Evolutionary conservation across 2,329 filamentous ascomycete genomes (phyloP).

Genomic region (Colletotrichum sp.): DNA sequence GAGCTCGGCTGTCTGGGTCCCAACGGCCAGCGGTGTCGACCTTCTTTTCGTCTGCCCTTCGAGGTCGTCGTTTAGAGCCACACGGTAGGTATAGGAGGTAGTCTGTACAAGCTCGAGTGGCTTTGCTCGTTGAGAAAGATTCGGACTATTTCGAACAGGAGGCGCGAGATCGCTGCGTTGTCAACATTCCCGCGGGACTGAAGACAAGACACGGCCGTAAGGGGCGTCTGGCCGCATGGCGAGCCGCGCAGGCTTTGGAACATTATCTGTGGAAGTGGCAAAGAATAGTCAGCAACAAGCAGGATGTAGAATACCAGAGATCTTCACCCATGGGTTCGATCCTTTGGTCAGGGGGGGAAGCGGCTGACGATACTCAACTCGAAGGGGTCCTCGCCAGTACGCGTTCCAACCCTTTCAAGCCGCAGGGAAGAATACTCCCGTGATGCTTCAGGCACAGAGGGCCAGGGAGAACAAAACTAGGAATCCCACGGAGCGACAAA

Average conservation of each 20-base stretch:
- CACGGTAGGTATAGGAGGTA: background rate
- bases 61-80: background rate
- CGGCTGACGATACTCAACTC: background rate
- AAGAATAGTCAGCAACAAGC: background rate
- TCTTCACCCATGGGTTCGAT: background rate
- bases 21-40: background rate
- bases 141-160: background rate
- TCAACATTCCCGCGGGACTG: background rate
- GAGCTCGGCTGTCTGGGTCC: background rate
- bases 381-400: background rate
- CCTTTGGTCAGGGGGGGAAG: background rate
- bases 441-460: background rate
- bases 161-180: background rate
- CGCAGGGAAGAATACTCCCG: background rate
- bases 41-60: rapidly evolving
- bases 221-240: rapidly evolving
- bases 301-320: background rate
- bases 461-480: background rate
- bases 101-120: background rate
- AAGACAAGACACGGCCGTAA: background rate
- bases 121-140: background rate
- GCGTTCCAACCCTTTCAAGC: background rate
- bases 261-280: background rate
- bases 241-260: background rate
- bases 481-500: background rate